These are phyloP conservation scores for Sutorius australiensis DNA, from an alignment of 768 basidiomycete species.

Conservation along the genomic window DNA sequence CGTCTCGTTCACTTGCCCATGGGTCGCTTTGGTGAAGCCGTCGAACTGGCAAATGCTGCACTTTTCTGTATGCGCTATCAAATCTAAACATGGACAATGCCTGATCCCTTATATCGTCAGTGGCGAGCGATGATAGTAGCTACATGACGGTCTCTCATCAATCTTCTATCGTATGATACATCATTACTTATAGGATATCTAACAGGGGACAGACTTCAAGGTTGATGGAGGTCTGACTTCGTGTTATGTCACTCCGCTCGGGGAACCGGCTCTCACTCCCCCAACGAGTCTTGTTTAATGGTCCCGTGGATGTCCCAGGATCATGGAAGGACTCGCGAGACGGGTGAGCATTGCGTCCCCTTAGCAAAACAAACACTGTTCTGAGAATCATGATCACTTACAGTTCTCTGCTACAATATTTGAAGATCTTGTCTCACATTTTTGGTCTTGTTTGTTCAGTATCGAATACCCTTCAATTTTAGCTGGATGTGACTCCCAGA, in stretches of 20 bases:
- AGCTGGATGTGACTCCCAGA: background rate
- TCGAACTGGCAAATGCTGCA: conserved; percentile 91
- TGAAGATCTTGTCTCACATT: too few species aligned
- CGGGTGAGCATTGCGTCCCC: background rate
- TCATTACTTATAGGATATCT: conserved; percentile 5
- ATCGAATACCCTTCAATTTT: background rate
- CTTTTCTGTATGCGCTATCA: conserved; percentile 76
- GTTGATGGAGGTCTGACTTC: conserved; percentile 93
- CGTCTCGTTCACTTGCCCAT: conserved; percentile 89
- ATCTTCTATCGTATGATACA: background rate
- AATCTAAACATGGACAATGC: conserved; percentile 1
- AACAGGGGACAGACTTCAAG: conserved; percentile 84
- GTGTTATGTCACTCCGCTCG: conserved; percentile 88
- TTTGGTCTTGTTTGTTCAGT: background rate
- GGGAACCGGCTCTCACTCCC: conserved; percentile 68
- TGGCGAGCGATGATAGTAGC: conserved; percentile 93
- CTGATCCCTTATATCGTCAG: conserved; percentile 32
- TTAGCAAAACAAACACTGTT: background rate
- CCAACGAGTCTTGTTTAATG: conserved; percentile 58
- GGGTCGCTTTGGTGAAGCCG: conserved; percentile 96
- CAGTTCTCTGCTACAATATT: background rate
- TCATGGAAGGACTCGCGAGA: background rate
- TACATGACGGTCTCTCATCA: conserved; percentile 77
- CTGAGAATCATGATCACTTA: background rate
- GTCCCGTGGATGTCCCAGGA: too few species aligned